Evolutionary conservation across 306 rosid species (phyloP), one percentile per base, ranked within the genome.

Genomic region (Adenanthera pavonina): DNA sequence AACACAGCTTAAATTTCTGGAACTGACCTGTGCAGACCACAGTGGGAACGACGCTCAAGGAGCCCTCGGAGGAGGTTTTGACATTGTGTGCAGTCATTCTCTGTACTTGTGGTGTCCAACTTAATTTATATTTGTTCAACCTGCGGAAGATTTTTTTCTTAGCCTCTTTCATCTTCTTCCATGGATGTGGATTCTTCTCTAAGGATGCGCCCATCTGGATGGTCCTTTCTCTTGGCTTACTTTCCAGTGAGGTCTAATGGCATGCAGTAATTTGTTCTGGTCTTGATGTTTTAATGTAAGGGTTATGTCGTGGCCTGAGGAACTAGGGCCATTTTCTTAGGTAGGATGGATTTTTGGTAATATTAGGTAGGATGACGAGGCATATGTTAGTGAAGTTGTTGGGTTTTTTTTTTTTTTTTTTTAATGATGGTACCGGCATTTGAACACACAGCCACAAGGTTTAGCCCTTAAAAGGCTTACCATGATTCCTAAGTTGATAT

Each of bases 51-150:
- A 4, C 61, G 61, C 33, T 54, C 61, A 54, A 54, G 61, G 61
- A 54, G 61, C 61, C 61, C 61, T 54, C 25, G 61, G 9, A 54
- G 61, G 61, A 54, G 61, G 61, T 17, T 54, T 54, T 54, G 61
- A 54, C 10, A 14, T 52, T 25, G 61, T 54, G 61, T 54, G 30
- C 33, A 17, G 61, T 54, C 30, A 54, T 4, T 54, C 30, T 17
- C 10, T 17, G 61, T 19, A n/a, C 61, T 4, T 19, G 17, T 54
- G 0, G 2, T 17, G n/a, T 30, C 61, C 10, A 7, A n/a, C 61
- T n/a, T 54, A 15, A 52, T 17, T 6, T 54, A 17, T 53, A 16
- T 53, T 53, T 53, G 59, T 7, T 51, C 59, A 15, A 51, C 56
- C 25, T 53, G 59, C 6, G 25, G 59, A 52, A 52, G 12, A 3